These are phyloP conservation scores for Asterella californica DNA, from an alignment of 225 moss, liverwort and hornwort genomes.

Conservation along the genomic window DNA sequence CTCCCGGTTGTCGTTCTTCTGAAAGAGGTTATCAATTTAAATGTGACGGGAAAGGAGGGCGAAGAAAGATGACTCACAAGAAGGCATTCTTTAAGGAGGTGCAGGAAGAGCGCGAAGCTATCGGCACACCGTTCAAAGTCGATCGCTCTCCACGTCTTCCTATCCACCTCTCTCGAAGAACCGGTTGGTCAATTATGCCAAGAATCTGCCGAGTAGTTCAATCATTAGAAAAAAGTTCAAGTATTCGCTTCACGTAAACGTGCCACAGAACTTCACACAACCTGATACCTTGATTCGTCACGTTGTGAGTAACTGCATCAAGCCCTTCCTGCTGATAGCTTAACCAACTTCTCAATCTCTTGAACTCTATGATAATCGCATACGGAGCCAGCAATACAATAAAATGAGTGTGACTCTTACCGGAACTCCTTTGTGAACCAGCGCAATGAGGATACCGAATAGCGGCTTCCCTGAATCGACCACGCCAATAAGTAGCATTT, in stretches of 20 bases:
- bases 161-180: conserved; percentile 84
- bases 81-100: conserved; percentile 69
- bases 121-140: conserved; percentile 70
- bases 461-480: conserved; percentile 74
- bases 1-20: background rate
- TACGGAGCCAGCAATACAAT: background rate
- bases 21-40: background rate
- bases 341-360: too few relatives aligned
- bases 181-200: conserved; percentile 90
- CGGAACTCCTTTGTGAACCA: conserved; percentile 78
- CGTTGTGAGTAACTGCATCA: too few relatives aligned
- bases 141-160: conserved; percentile 62
- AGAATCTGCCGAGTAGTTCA: conserved; percentile 48
- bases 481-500: background rate
- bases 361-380: too few relatives aligned
- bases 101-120: conserved; percentile 61
- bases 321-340: too few relatives aligned
- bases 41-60: background rate
- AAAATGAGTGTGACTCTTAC: conserved; percentile 38
- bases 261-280: background rate
- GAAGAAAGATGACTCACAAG: conserved; percentile 44
- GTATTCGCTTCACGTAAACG: background rate
- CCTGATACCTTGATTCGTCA: background rate
- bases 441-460: conserved; percentile 88
- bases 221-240: background rate